A percentile compares a stretch with the other conserved stretches of the same genome.
Conservation (phyloP, 2,329 filamentous ascomycete genomes). For the Chaetoscypha palmicola region DNA sequence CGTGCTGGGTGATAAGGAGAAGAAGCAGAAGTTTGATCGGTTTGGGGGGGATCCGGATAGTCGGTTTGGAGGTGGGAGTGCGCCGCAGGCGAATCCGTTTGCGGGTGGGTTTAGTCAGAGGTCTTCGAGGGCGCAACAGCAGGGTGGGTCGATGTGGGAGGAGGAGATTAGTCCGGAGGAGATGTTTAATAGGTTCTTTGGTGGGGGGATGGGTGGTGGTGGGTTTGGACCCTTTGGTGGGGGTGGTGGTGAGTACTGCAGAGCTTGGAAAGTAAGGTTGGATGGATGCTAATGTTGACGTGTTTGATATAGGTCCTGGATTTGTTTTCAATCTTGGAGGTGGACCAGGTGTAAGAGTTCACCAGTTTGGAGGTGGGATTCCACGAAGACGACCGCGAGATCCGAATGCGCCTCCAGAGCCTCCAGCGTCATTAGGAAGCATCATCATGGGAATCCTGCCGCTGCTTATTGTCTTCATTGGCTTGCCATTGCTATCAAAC, state of each 20-base stretch:
- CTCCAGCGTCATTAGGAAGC: conserved; percentile 41
- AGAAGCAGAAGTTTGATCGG: conserved; percentile 79
- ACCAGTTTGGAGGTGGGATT: conserved; percentile 81
- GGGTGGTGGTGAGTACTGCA: conserved; percentile 49
- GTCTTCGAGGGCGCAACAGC: conserved; percentile 24
- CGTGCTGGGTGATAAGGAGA: conserved; percentile 86
- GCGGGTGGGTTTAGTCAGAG: conserved; percentile 48
- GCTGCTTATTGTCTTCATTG: conserved; percentile 80
- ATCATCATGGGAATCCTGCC: conserved; percentile 73
- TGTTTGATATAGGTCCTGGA: conserved; percentile 72
- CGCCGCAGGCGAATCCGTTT: conserved; percentile 54
- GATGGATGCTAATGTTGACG: conserved; percentile 33
- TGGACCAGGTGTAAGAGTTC: conserved; percentile 84
- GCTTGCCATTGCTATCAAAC: conserved; percentile 74
- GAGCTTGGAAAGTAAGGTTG: background rate
- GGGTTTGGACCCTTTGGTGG: conserved; percentile 60
- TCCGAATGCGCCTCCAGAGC: conserved; percentile 45
- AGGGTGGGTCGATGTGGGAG: conserved; percentile 60
- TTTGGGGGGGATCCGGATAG: conserved; percentile 91
- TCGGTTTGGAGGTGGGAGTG: conserved; percentile 60
- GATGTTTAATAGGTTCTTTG: conserved; percentile 95
- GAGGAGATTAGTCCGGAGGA: conserved; percentile 95
- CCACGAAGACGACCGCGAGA: conserved; percentile 71
- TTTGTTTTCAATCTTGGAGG: conserved; percentile 96
- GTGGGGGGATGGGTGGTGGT: conserved; percentile 42